Percentiles rank a stretch among this genome's conserved stretches.
phyloP scores from a whole-genome alignment of 2,329 filamentous ascomycete genomes.

The Didymellaceae sp. region DNA sequence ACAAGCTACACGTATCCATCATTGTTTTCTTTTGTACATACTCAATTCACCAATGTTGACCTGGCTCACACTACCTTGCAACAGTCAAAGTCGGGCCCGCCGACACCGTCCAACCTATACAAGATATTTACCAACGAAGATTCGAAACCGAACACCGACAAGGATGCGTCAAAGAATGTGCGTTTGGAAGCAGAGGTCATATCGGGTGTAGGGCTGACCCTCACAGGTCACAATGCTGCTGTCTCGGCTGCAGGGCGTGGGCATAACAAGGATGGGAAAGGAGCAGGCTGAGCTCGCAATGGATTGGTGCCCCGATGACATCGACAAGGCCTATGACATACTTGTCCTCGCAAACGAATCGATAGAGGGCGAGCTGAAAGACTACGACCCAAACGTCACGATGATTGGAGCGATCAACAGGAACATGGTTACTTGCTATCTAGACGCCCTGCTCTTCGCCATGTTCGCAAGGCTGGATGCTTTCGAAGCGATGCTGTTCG shows the following conservation, averaged over 20 bases:
- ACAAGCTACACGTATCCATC: conserved; percentile 33
- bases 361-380: conserved; percentile 76
- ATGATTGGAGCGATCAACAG: conserved; percentile 89
- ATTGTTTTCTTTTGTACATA: conserved; percentile 15
- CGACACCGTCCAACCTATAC: conserved; percentile 59
- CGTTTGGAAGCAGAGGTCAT: neutral
- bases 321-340: conserved; percentile 76
- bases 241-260: conserved; percentile 58
- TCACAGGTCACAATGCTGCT: conserved; percentile 60
- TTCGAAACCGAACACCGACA: conserved; percentile 57
- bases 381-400: conserved; percentile 72
- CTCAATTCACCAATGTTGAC: conserved; percentile 19
- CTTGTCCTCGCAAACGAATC: conserved; percentile 81
- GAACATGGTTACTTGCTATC: conserved; percentile 87
- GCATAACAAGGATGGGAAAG: conserved; percentile 63
- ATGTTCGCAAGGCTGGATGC: conserved; percentile 93
- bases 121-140: conserved; percentile 69
- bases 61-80: conserved; percentile 36
- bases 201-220: conserved; percentile 10
- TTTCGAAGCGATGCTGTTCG: conserved; percentile 91
- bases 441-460: conserved; percentile 89
- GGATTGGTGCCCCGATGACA: conserved; percentile 70
- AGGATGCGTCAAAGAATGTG: conserved; percentile 62
- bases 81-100: conserved; percentile 34
- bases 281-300: conserved; percentile 69